Conservation (phyloP, 306 rosid species). For the Quercus bicolor region DNA sequence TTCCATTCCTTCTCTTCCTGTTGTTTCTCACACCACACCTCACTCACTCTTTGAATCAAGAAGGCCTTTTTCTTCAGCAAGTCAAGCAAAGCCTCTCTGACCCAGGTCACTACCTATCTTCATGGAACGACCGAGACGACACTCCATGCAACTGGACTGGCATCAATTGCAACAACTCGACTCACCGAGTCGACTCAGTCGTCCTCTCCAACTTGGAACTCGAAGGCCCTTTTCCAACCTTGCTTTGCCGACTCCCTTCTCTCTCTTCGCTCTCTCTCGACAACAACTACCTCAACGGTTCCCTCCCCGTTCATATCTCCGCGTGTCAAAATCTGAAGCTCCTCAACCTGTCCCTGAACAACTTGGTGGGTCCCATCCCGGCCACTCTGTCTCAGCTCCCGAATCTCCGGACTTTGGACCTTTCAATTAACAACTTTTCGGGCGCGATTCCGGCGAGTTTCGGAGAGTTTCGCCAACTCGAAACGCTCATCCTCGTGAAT, state of each 20-base stretch:
- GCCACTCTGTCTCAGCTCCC: conserved; percentile 34
- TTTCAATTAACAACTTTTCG: conserved; percentile 60
- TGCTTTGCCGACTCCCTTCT: conserved; percentile 57
- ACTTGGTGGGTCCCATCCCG: conserved; percentile 52
- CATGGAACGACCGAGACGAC: conserved; percentile 50
- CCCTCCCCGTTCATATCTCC: conserved; percentile 33
- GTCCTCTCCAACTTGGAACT: conserved; percentile 26
- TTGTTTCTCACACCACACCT: conserved; percentile 6
- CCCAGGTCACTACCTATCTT: conserved; percentile 34
- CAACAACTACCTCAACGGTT: conserved; percentile 33
- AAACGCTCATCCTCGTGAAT: conserved; percentile 27
- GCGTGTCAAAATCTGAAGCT: conserved; percentile 33
- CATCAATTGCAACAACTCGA: conserved; percentile 31
- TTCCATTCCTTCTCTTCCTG: conserved; percentile 5
- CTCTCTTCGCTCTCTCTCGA: conserved; percentile 46
- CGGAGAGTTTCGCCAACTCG: conserved; percentile 34
- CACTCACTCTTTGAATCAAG: conserved; percentile 55
- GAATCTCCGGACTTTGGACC: conserved; percentile 39
- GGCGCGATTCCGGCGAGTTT: conserved; percentile 49
- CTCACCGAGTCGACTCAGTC: conserved; percentile 38
- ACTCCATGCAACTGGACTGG: conserved; percentile 63
- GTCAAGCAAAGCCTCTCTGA: conserved; percentile 48
- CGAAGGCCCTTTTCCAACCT: conserved; percentile 45
- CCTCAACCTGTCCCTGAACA: conserved; percentile 51
- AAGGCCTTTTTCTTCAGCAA: conserved; percentile 55